Base-by-base conservation (phyloP, 768 basidiomycete species). In the Amyloporia xantha region DNA sequence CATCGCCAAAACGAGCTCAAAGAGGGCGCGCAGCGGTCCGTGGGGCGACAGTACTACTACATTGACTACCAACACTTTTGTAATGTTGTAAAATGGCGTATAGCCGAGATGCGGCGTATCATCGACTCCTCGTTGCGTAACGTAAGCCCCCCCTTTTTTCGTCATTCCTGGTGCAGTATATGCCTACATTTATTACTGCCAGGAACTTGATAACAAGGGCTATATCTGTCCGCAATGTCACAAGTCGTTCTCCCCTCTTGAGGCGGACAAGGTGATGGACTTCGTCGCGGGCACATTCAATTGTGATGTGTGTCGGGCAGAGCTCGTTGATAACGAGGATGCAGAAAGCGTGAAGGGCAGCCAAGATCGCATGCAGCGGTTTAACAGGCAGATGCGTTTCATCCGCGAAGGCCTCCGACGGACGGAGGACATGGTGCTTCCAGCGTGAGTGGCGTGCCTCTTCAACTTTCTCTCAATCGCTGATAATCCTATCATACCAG, bases 121-220 rank as follows among this genome's bases (percentile, higher is more conserved):
- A 91, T 99, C 54, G 93, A 98, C 68, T 83, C 86, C 26, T 84
- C 83, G 46, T 73, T 95, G 56, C 85, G 92, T 55, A 91, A 94
- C 67, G 94, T 92, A 52, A 48, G 81, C 71, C 13, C 13, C n/a
- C n/a, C n/a, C n/a, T 2, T 28, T 5, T 20, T 12, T 46, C 9
- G 15, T 27, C 33, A 20, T 35, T 9, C 27, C 5, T 28, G 5
- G 5, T 9, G 12, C 28, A 45, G 28, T 15, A 15, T 33, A 33
- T 33, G 15, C 7, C 44, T 45, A 35, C 41, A 10, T 17, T 3
- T 23, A 4, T 11, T 6, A 7, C 30, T 15, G 26, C 27, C 59
- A 97, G 94, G 92, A 97, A 71, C 81, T 96, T 52, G 91, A 94
- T 54, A 91, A 93, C 64, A 91, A 95, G 68, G 96, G 95, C n/a